Conservation (phyloP, 1,284 basidiomycete species). For the Schizopora paradoxa region DNA sequence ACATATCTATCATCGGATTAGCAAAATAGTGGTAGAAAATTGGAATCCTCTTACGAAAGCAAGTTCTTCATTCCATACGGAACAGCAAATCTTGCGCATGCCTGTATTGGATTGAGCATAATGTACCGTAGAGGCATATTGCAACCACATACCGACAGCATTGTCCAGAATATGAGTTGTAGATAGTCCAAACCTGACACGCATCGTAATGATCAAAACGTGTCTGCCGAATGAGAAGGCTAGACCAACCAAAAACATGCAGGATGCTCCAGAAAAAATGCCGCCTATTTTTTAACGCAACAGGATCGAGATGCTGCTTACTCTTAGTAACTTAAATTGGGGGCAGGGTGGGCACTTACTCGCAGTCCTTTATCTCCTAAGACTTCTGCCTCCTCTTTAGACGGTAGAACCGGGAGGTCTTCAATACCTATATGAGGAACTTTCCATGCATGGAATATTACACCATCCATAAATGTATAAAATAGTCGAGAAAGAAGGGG, state of each 20-base stretch:
- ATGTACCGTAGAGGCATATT: not conserved
- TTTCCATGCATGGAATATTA: constrained; percentile 27
- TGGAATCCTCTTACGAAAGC: constrained; percentile 16
- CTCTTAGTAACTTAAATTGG: not conserved
- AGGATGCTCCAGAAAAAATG: constrained; percentile 13
- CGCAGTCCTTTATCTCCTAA: constrained; percentile 26
- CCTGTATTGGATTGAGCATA: not conserved
- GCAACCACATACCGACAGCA: not conserved
- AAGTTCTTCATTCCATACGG: constrained; percentile 32
- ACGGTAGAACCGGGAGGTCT: constrained; percentile 31
- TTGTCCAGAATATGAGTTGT: not conserved
- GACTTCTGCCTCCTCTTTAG: constrained; percentile 32
- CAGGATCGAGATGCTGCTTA: constrained; percentile 10
- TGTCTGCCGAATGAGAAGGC: not conserved
- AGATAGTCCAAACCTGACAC: not conserved
- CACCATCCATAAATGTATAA: constrained; percentile 34
- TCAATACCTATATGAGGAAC: constrained; percentile 15
- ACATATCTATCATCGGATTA: constrained; percentile 1
- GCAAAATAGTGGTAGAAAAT: not conserved
- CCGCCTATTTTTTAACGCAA: not conserved
- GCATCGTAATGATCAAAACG: not conserved
- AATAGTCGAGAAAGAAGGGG: constrained; percentile 32
- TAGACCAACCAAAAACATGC: constrained; percentile 5
- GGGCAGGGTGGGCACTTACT: not conserved
- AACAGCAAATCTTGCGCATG: constrained; percentile 24